Conservation (phyloP, 78 protist genomes). For the Chrysochromulina tobinii region DNA sequence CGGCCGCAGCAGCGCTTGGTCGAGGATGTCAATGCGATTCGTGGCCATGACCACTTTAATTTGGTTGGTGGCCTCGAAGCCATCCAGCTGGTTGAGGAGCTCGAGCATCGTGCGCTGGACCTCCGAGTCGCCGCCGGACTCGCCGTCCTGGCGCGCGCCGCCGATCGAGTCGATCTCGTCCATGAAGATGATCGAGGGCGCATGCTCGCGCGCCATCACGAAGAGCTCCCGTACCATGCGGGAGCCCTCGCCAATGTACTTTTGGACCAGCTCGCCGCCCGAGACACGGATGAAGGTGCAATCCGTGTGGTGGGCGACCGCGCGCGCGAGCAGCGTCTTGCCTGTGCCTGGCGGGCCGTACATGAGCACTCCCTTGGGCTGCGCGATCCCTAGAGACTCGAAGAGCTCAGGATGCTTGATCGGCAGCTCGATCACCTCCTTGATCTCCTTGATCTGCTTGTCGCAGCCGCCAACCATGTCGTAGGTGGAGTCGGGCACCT, state of each 20-base stretch:
- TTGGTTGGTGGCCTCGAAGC: conserved; percentile 96
- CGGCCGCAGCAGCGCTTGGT: conserved; percentile 98
- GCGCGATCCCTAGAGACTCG: conserved; percentile 97
- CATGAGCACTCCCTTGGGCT: conserved; percentile 84
- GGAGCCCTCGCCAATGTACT: conserved; percentile 99
- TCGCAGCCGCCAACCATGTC: conserved; percentile 99
- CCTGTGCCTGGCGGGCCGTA: conserved; percentile 97
- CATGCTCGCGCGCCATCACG: conserved; percentile 98
- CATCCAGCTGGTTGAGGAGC: conserved; percentile 99
- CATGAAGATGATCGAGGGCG: conserved; percentile 99
- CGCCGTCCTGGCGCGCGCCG: conserved; percentile 46
- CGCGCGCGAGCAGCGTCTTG: conserved; percentile 98
- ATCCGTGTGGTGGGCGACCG: conserved; percentile 99
- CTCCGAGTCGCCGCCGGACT: conserved; percentile 37
- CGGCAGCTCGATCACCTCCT: conserved; percentile 92
- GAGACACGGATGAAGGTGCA: conserved; percentile 98
- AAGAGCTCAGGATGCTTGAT: conserved; percentile 99
- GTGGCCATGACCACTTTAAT: conserved; percentile 99
- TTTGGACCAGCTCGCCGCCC: conserved; percentile 99
- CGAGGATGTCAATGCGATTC: conserved; percentile 99
- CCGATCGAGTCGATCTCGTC: conserved; percentile 99
- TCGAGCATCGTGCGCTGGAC: conserved; percentile 99
- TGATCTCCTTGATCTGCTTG: conserved; percentile 98
- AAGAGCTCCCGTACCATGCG: conserved; percentile 99
- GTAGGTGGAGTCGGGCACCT: conserved; percentile 97